Percentiles rank a stretch among this genome's conserved stretches.
These are phyloP conservation scores for Wickerhamomyces sp. DNA, from an alignment of 1,139 yeast species.

Conservation along the genomic window DNA sequence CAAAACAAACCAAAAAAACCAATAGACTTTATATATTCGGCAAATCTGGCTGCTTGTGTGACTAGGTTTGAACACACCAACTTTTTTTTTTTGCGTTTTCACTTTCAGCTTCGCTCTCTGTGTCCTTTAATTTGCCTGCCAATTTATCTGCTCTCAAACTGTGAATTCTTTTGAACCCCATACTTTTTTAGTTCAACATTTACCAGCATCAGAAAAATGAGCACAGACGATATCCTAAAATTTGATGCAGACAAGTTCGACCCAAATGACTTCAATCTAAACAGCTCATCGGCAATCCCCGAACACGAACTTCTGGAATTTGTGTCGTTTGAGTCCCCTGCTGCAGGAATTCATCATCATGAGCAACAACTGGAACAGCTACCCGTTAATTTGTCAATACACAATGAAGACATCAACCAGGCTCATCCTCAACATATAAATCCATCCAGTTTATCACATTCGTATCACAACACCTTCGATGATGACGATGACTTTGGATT, in stretches of 20 bases:
- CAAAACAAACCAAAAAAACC: too few relatives aligned
- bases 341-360: too few relatives aligned
- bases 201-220: conserved; percentile 1
- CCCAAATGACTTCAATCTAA: conserved; percentile 22
- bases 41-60: neutral
- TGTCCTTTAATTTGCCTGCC: neutral
- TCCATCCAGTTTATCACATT: conserved; percentile 1
- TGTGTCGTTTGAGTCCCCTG: conserved; percentile 1
- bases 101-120: neutral
- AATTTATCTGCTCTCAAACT: too few relatives aligned
- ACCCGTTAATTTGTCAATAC: neutral
- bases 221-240: conserved; percentile 19
- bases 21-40: too few relatives aligned
- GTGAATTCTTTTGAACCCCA: conserved; percentile 2
- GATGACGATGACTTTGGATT: neutral
- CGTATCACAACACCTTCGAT: neutral
- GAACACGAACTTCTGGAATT: conserved; percentile 25
- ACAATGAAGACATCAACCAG: neutral
- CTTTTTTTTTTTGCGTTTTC: neutral
- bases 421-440: neutral
- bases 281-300: conserved; percentile 22
- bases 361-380: neutral
- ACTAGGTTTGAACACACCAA: neutral
- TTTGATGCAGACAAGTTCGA: conserved; percentile 19
- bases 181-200: too few relatives aligned